Conservation (phyloP, 257 asterid species). For the Fraxinus americana region DNA sequence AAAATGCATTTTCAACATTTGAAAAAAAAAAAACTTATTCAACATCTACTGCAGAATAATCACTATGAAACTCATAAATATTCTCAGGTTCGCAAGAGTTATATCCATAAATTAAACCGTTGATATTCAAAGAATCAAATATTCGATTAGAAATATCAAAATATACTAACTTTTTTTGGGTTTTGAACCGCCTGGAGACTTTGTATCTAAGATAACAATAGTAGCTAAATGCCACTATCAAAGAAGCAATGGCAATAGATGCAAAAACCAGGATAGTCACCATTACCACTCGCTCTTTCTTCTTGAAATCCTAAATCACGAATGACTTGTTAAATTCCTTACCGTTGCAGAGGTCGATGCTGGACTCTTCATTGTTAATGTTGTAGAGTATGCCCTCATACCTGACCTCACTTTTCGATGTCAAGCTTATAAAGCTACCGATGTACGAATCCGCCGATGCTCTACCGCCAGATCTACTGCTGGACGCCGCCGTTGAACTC, state of each 20-base stretch:
- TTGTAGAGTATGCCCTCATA: no score
- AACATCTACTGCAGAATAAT: slow-evolving; percentile 16
- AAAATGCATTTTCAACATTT: slow-evolving; percentile 1
- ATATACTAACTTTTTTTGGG: slow-evolving; percentile 41
- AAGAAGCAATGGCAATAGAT: slow-evolving; percentile 60
- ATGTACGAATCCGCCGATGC: no score
- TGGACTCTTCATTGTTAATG: no score
- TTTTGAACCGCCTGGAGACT: slow-evolving; percentile 59
- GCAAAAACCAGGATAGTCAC: slow-evolving; percentile 61
- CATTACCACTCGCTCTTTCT: slow-evolving; percentile 53
- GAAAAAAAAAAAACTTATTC: not conserved
- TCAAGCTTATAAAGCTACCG: no score
- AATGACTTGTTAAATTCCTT: no score
- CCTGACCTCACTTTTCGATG: no score
- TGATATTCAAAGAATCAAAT: not conserved
- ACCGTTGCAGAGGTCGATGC: no score
- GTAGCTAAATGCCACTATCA: slow-evolving; percentile 64
- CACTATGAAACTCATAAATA: not conserved
- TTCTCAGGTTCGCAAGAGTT: not conserved
- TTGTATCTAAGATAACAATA: slow-evolving; percentile 72
- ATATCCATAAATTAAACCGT: slow-evolving; percentile 6
- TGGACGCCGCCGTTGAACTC: no score
- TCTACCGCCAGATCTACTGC: no score
- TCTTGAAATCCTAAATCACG: slow-evolving; percentile 40
- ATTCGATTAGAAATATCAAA: not conserved